phyloP scores from a whole-genome alignment of 345 rosid genomes.

The Aegle marmelos region DNA sequence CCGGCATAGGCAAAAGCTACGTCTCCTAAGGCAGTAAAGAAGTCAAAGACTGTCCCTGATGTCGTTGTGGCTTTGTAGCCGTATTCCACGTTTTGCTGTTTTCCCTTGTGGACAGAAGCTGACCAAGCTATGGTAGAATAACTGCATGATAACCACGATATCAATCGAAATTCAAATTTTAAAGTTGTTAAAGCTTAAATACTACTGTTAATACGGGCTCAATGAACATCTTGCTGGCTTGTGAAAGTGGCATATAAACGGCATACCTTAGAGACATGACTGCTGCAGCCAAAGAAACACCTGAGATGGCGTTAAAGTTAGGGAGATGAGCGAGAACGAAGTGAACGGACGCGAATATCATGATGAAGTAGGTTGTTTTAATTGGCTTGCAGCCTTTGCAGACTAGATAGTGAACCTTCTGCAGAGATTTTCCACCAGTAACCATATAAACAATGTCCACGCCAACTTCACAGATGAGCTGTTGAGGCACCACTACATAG shows the following conservation, averaged over 20 bases:
- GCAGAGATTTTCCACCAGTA: constrained; percentile 70
- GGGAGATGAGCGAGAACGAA: constrained; percentile 84
- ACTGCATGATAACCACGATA: constrained; percentile 28
- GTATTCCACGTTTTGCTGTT: constrained; percentile 42
- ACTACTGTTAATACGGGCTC: too few relatives aligned
- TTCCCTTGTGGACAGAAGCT: constrained; percentile 60
- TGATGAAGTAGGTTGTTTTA: constrained; percentile 58
- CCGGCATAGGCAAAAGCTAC: constrained; percentile 89
- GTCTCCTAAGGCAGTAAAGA: constrained; percentile 72
- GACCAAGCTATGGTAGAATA: constrained; percentile 86
- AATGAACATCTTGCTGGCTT: not conserved
- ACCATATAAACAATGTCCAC: constrained; percentile 81
- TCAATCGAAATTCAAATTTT: not conserved
- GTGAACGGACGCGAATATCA: constrained; percentile 81
- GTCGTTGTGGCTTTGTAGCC: constrained; percentile 43
- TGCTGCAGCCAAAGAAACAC: constrained; percentile 75
- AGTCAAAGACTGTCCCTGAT: constrained; percentile 51
- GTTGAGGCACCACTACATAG: constrained; percentile 78
- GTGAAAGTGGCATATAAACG: not conserved
- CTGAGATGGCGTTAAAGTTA: constrained; percentile 73
- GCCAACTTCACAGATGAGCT: constrained; percentile 62
- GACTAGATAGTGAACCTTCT: constrained; percentile 55
- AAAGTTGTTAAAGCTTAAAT: not conserved
- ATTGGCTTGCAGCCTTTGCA: constrained; percentile 35
- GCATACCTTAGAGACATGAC: constrained; percentile 72